phyloP scores from a whole-genome alignment of 768 basidiomycete genomes.

The Leccinum sublutescens region DNA sequence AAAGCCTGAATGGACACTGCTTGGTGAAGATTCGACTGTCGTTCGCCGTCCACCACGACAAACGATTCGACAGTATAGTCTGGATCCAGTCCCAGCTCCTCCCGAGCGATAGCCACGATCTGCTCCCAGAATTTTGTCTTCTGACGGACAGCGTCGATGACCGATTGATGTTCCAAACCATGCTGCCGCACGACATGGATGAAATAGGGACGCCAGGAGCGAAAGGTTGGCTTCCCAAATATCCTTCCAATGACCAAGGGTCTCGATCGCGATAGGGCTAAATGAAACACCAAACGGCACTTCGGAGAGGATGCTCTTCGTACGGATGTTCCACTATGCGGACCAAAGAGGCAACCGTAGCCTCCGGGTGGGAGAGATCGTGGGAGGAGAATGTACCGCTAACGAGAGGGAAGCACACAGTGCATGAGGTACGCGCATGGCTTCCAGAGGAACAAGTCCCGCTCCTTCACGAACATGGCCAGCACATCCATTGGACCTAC shows the following conservation, averaged over 20 bases:
- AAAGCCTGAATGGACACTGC: conserved; percentile 64
- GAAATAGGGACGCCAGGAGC: conserved; percentile 69
- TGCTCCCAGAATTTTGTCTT: conserved; percentile 68
- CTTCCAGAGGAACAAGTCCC: conserved; percentile 68
- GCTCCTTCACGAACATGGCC: conserved; percentile 62
- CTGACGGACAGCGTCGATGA: conserved; percentile 54
- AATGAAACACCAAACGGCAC: conserved; percentile 82
- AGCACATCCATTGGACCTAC: conserved; percentile 75
- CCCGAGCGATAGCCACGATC: conserved; percentile 58
- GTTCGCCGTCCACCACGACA: conserved; percentile 34
- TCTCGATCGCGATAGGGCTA: conserved; percentile 64
- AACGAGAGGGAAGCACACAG: conserved; percentile 64
- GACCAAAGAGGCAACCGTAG: conserved; percentile 63
- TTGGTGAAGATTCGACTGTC: conserved; percentile 57
- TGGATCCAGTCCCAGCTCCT: conserved; percentile 73
- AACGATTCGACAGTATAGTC: conserved; percentile 59
- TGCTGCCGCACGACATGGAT: conserved; percentile 81
- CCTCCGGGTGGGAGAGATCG: conserved; percentile 78
- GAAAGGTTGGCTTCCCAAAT: conserved; percentile 78
- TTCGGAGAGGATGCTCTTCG: conserved; percentile 71
- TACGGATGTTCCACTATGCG: conserved; percentile 77
- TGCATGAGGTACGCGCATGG: conserved; percentile 63
- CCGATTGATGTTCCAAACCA: conserved; percentile 64
- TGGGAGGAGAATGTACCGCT: conserved; percentile 60
- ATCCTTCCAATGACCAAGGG: conserved; percentile 66